Conservation (phyloP, 2,329 filamentous ascomycete species). For the Dactylellina leptospora region DNA sequence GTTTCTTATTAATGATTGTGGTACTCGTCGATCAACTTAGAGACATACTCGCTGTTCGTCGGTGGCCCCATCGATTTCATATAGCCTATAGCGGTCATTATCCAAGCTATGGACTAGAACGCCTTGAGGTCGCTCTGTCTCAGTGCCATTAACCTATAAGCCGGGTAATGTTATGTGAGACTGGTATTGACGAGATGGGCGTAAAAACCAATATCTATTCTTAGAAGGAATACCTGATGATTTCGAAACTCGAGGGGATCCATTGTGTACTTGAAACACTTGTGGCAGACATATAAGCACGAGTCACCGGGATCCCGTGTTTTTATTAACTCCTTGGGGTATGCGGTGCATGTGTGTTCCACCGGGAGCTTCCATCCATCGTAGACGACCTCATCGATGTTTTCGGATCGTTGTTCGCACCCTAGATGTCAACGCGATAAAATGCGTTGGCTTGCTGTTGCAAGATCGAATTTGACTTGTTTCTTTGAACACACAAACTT, state of each 20-base stretch:
- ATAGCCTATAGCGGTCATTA: conserved; percentile 82
- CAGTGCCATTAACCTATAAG: conserved; percentile 48
- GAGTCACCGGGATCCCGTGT: conserved; percentile 25
- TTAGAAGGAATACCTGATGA: conserved; percentile 63
- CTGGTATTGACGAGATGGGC: neutral
- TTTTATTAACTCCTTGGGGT: conserved; percentile 28
- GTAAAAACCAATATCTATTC: conserved; percentile 43
- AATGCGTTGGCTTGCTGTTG: conserved; percentile 23
- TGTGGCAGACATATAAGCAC: conserved; percentile 81
- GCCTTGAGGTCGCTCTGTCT: conserved; percentile 59
- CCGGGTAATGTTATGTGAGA: neutral
- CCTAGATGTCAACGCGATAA: neutral
- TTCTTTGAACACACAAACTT: no score
- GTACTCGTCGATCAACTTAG: conserved; percentile 9
- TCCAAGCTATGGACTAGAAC: conserved; percentile 62
- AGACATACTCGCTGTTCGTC: conserved; percentile 70
- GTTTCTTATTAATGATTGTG: conserved; percentile 4
- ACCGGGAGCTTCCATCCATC: conserved; percentile 22
- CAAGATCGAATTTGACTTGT: no score
- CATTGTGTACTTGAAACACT: conserved; percentile 90
- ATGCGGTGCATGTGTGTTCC: conserved; percentile 28
- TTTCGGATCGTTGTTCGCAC: conserved; percentile 22
- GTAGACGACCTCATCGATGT: conserved; percentile 25
- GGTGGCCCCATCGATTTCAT: conserved; percentile 85
- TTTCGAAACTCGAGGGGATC: conserved; percentile 64